Percentiles rank a stretch among this genome's conserved stretches.
These are phyloP conservation scores for Asterophora parasitica DNA, from an alignment of 768 basidiomycete genomes.

Conservation along the genomic window DNA sequence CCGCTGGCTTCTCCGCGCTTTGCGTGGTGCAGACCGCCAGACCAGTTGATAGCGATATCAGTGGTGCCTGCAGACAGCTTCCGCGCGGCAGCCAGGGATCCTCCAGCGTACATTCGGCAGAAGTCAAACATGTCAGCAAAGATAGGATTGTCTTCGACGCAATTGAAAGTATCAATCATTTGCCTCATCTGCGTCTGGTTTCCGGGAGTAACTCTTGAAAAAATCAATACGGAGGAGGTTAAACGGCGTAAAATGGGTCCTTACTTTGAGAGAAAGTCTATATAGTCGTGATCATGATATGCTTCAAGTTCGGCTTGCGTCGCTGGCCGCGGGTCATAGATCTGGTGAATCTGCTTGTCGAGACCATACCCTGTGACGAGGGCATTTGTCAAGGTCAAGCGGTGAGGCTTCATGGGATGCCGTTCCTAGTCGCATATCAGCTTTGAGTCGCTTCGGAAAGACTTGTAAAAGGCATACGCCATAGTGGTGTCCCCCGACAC, in stretches of 20 bases:
- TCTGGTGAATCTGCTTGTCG: conserved; percentile 90
- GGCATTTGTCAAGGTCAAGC: conserved; percentile 92
- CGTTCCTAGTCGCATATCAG: conserved; percentile 58
- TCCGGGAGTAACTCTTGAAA: conserved; percentile 69
- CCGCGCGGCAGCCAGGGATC: conserved; percentile 83
- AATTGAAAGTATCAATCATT: conserved; percentile 84
- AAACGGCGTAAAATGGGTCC: conserved; percentile 14
- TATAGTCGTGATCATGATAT: conserved; percentile 94
- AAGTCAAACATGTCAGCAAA: conserved; percentile 95
- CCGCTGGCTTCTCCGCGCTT: conserved; percentile 98
- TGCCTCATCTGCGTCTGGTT: conserved; percentile 69
- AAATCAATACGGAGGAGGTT: background rate
- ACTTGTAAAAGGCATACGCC: conserved; percentile 53
- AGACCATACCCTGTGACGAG: conserved; percentile 95
- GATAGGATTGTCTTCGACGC: conserved; percentile 95
- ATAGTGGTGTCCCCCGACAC: conserved; percentile 94
- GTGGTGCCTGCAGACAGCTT: conserved; percentile 82
- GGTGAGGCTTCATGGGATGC: conserved; percentile 98
- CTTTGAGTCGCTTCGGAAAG: background rate
- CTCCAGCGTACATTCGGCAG: conserved; percentile 91
- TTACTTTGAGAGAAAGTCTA: conserved; percentile 91
- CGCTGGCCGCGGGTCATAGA: conserved; percentile 85
- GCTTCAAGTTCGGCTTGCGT: conserved; percentile 84
- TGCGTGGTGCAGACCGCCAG: conserved; percentile 96
- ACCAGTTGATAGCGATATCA: conserved; percentile 99